Base-by-base conservation (phyloP, 2,329 filamentous ascomycete species). In the Trichoderma citrinoviride region DNA sequence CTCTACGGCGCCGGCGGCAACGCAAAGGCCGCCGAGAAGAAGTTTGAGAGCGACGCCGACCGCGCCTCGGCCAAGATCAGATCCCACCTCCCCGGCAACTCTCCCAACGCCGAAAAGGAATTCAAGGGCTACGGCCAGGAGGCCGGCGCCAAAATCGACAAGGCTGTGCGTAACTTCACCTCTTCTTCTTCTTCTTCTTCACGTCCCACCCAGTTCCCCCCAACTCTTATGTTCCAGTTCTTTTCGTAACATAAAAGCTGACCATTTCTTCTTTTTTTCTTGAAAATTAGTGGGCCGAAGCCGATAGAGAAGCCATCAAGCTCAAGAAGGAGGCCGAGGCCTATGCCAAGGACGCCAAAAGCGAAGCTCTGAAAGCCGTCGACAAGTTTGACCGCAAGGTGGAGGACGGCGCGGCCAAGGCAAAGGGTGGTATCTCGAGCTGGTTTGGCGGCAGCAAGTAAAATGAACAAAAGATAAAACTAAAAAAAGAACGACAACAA, bases 1-100 rank as follows among this genome's bases (percentile, higher is more conserved):
- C 85, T 98, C 68, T 99, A 96, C 83, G 83, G 80, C 58, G 90
- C 93, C 17, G 94, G 94, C 67, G 93, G 94, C 65, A 85, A 87
- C 76, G 84, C 92, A 58, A 91, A 90, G 78, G 87, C 85, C 56
- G 94, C 93, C n/a, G 87, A 93, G 84, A 91, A 94, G 83, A 83
- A 95, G 77, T 85, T 91, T 70, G 91, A 97, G 82, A 86, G 94
- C 77, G 94, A 97, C 77, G 85, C 90, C 61, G 85, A 91, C 73
- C 85, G 83, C 70, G 86, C 88, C 52, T 87, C 88, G 12, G 82
- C 82, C 67, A 84, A 91, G 66, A 72, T 92, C 8, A 88, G 90
- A 23, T 85, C 87, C 69, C 82, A 79, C 68, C 80, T 81, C 66
- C 85, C 85, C 70, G 85, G 87, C 69, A 81, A 79, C 68, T 80